Evolutionary conservation across 768 basidiomycete species (phyloP), one percentile per base, ranked within the genome.

Genomic region (Naganishia friedmannii): DNA sequence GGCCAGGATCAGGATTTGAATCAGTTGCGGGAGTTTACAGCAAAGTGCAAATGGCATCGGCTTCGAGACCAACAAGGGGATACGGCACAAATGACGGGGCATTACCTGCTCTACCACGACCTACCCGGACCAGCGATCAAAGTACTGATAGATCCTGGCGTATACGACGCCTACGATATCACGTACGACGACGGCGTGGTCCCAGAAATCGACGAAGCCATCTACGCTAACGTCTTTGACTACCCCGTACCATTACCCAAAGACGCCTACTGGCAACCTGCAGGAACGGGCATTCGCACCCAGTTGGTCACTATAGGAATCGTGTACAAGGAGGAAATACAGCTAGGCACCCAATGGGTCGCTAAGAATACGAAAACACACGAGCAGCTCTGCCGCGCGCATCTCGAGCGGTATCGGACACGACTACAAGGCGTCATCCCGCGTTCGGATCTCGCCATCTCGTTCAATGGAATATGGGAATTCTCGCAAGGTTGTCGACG

Each of bases 11-110:
- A 12, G 13, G 69, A 65, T 58, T 29, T 66, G 19, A 31, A 46
- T 31, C 21, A 34, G 10, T 51, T 69, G 29, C 34, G 55, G 26
- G 29, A 60, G 15, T 69, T 69, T 39, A 69, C 56, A 42, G 45
- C 45, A n/a, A 46, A 46, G 23, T 69, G 68, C 51, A 55, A 56
- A 29, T 65, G 46, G 54, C 70, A 70, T 58, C 42, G 39, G 9
- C 37, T 70, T 8, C 28, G 37, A 12, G 37, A 48, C 17, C 54
- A 66, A 10, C 39, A 57, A 32, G 65, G 53, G 10, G 70, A 67
- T 26, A 45, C 70, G 2, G 65, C 70, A 17, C 54, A 66, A 8
- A 66, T 70, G 53, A 65, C 63, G 17, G 70, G 70, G 19, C 65
- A 70, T 32, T 51, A 31, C 23, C 26, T 67, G 0, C 60, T 70